Evolutionary conservation across 495 filamentous ascomycete species (phyloP).

Genomic region (Pyrenula massariospora): DNA sequence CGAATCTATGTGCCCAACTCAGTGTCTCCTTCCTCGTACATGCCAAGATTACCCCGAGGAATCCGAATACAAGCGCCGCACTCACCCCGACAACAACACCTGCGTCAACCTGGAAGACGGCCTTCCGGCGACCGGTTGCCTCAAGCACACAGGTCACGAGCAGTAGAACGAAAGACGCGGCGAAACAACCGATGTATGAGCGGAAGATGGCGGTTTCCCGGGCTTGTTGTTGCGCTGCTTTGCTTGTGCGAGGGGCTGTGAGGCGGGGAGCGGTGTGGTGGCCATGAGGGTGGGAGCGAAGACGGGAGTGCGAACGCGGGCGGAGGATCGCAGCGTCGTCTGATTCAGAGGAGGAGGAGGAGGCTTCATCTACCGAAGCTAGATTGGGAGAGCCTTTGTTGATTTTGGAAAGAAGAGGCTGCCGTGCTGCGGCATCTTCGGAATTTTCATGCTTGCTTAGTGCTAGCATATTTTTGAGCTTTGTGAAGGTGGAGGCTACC

Average conservation of each 20-base stretch:
- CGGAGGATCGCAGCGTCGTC: neutral
- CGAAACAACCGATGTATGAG: constrained; percentile 29
- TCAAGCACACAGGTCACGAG: constrained; percentile 40
- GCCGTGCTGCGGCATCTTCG: neutral
- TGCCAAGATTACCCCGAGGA: constrained; percentile 37
- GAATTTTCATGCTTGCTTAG: neutral
- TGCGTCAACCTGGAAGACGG: constrained; percentile 44
- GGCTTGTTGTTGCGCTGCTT: constrained; percentile 27
- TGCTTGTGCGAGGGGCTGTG: constrained; percentile 23
- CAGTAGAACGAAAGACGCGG: constrained; percentile 37
- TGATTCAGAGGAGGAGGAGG: neutral
- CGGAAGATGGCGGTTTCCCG: constrained; percentile 34
- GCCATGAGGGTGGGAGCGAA: neutral
- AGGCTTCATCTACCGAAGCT: neutral
- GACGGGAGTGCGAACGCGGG: neutral
- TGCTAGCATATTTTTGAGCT: neutral
- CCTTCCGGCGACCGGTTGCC: constrained; percentile 37
- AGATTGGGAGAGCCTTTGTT: neutral
- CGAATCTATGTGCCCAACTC: constrained; percentile 23
- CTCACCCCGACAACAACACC: constrained; percentile 49
- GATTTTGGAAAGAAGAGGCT: neutral
- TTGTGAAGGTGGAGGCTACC: constrained; percentile 9
- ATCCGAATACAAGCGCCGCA: constrained; percentile 39
- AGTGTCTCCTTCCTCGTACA: constrained; percentile 27
- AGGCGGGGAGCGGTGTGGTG: neutral